Evolutionary conservation across 805 yeast genomes (phyloP), one percentile per base, ranked within the genome.

Genomic region (Cyberlindnera bimundalis): DNA sequence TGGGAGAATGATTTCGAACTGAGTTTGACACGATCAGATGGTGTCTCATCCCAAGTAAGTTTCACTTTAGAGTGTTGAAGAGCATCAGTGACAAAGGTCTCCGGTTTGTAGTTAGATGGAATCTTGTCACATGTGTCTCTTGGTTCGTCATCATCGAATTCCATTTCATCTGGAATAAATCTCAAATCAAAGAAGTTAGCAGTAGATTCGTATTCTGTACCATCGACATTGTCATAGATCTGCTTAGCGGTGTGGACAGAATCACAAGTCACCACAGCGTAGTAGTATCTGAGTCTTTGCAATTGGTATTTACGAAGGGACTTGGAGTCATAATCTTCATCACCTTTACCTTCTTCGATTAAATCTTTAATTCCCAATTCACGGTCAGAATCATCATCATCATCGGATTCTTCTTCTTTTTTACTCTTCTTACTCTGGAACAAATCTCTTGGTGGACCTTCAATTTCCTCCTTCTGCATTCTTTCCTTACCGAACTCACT

Each of bases 1-100:
- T 85, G 93, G 35, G 88, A 79, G 61, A 93, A 91, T 6, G 89
- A 87, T 51, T 83, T 81, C 13, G 84, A 74, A 1, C 96, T 76
- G 39, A 90, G 61, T 43, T 83, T 78, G 14, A 78, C 62, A 56
- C 99, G 77, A 56, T 89, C 97, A 43, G 80, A 82, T 6, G 99
- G 98, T 0, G 98, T 95, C 66, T 91, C 98, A 63, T 93, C 99
- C 99, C 99, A 93, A 0, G 98, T 90, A 51, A 93, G 71, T 61
- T 87, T 90, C 36, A 93, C 99, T 56, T 90, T 93, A 13, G 98
- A 90, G 59, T 89, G 96, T 60, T 93, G 96, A 45, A 93, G 71
- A 0, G 99, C 99, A 65, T 87, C 97, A 4, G 99, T 93, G 23
- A 86, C 85, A 62, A 93, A 93, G 9, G 73, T 70, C 17, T 66